These are phyloP conservation scores for Hypoxylon sp. DNA, from an alignment of 2,329 filamentous ascomycete genomes.

Conservation along the genomic window DNA sequence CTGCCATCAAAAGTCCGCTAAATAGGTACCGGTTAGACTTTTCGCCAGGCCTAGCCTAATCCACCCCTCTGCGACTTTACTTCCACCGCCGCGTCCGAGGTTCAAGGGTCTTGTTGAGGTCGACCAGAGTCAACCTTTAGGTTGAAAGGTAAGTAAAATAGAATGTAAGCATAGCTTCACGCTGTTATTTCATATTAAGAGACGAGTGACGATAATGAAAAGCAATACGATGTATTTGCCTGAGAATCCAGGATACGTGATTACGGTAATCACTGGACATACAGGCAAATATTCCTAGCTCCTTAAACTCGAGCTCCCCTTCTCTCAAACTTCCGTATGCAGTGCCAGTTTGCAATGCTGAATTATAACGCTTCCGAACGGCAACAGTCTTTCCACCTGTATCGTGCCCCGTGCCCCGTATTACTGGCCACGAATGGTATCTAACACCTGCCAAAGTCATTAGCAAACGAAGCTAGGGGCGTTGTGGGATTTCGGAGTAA, in stretches of 20 bases:
- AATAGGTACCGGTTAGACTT: too few relatives aligned
- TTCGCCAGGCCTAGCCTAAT: neutral
- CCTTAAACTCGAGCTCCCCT: neutral
- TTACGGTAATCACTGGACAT: neutral
- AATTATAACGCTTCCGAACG: neutral
- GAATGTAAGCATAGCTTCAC: neutral
- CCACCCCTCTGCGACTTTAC: neutral
- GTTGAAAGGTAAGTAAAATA: neutral
- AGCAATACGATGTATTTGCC: neutral
- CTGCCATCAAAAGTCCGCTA: slow-evolving; percentile 29
- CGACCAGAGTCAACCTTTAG: neutral
- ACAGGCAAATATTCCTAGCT: slow-evolving; percentile 1
- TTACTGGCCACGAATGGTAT: neutral
- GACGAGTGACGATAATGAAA: neutral
- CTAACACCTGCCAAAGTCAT: neutral
- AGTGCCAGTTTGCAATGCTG: neutral
- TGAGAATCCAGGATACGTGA: neutral
- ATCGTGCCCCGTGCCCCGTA: neutral
- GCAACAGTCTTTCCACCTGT: neutral
- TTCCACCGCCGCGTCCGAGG: neutral
- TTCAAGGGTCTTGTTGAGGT: neutral
- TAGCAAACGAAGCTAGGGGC: neutral
- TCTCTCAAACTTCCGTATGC: neutral
- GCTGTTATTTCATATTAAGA: too few relatives aligned
- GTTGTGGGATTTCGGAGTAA: neutral